Percentiles rank a stretch among this genome's conserved stretches.
Conservation (phyloP, 768 basidiomycete genomes). For the Hypholoma fasciculare region DNA sequence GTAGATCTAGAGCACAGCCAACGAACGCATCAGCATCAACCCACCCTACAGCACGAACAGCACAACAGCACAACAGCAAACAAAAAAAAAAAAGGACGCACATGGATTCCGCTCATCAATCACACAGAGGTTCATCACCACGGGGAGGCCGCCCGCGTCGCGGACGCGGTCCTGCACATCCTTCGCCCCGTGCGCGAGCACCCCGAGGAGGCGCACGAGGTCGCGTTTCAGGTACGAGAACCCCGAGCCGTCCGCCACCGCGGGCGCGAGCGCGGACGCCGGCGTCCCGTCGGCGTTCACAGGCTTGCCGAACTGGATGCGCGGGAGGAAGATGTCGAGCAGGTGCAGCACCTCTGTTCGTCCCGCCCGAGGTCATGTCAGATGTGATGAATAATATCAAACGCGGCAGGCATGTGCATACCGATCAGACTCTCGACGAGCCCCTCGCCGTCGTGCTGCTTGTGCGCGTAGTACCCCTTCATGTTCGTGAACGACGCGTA, state of each 20-base stretch:
- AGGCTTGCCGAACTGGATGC: slow-evolving; percentile 77
- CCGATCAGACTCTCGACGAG: slow-evolving; percentile 62
- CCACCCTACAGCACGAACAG: background rate
- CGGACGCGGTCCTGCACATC: slow-evolving; percentile 76
- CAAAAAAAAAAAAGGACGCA: slow-evolving; percentile 47
- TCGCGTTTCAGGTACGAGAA: slow-evolving; percentile 88
- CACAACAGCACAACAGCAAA: slow-evolving; percentile 9
- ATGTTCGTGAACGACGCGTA: slow-evolving; percentile 26
- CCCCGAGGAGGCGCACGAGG: slow-evolving; percentile 84
- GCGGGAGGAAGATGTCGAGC: slow-evolving; percentile 82
- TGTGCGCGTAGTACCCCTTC: slow-evolving; percentile 45
- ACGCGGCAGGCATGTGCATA: slow-evolving; percentile 27
- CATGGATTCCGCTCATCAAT: slow-evolving; percentile 92
- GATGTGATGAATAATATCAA: background rate
- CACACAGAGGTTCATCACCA: slow-evolving; percentile 87
- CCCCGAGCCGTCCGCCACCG: slow-evolving; percentile 45
- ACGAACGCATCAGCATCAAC: slow-evolving; percentile 10
- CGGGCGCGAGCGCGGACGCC: slow-evolving; percentile 25
- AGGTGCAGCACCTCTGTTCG: slow-evolving; percentile 65
- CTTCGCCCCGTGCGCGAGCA: slow-evolving; percentile 64
- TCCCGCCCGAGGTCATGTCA: slow-evolving; percentile 12
- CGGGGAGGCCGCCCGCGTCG: slow-evolving; percentile 68
- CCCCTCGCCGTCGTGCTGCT: slow-evolving; percentile 41
- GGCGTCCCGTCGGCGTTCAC: slow-evolving; percentile 33
- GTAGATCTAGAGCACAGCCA: slow-evolving; percentile 57